These are phyloP conservation scores for Podila epicladia DNA, from an alignment of 192 early-diverging fungal species.

Conservation along the genomic window DNA sequence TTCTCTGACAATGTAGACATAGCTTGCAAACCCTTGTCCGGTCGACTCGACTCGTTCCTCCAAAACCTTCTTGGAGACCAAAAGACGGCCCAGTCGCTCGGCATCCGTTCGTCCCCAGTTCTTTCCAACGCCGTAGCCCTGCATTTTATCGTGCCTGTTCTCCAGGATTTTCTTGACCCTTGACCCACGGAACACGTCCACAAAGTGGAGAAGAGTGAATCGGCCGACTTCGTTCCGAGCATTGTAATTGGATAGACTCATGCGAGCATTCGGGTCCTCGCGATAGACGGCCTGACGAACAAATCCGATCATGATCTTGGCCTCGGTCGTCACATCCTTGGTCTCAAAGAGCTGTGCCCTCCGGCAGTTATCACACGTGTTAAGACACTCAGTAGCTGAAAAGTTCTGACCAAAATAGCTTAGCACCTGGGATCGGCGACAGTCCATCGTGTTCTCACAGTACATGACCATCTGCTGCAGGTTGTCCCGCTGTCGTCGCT, in stretches of 20 bases:
- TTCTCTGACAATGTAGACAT: conserved; percentile 65
- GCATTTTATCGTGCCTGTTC: conserved; percentile 58
- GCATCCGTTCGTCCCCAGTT: conserved; percentile 62
- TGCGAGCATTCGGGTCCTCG: conserved; percentile 22
- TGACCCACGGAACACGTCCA: conserved; percentile 82
- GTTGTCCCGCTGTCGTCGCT: conserved; percentile 76
- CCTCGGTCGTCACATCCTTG: conserved; percentile 45
- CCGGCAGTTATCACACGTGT: conserved; percentile 91
- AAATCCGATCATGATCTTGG: conserved; percentile 24
- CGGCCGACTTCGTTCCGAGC: conserved; percentile 7
- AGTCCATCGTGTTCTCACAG: conserved; percentile 89
- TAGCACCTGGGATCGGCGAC: conserved; percentile 88
- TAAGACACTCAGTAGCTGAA: conserved; percentile 66
- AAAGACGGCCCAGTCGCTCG: conserved; percentile 77
- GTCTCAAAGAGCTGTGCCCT: conserved; percentile 25
- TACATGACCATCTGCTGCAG: conserved; percentile 76
- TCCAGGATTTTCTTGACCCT: conserved; percentile 64
- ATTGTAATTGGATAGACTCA: conserved; percentile 35
- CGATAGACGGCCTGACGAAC: conserved; percentile 36
- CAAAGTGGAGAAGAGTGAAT: conserved; percentile 69
- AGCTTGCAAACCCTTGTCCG: conserved; percentile 68
- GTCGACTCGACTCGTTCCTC: conserved; percentile 70
- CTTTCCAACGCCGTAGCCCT: conserved; percentile 67
- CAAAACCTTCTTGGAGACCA: conserved; percentile 71
- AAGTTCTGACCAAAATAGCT: conserved; percentile 93